phyloP scores from a whole-genome alignment of 2,329 filamentous ascomycete species.

The Fusarium mexicanum region DNA sequence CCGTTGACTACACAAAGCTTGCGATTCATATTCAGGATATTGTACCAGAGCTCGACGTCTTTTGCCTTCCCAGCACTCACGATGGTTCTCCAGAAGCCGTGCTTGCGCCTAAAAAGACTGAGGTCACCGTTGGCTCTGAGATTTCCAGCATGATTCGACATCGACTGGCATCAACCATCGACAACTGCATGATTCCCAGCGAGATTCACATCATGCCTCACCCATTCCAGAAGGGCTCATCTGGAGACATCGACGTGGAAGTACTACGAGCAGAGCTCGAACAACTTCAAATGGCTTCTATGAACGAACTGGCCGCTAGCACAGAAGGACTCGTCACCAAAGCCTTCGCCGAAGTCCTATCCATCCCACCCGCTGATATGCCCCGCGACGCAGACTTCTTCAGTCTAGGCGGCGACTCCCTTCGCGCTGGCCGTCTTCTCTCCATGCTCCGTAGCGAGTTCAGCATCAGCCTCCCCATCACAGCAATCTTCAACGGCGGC shows the following conservation, averaged over 20 bases:
- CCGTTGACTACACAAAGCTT: neutral
- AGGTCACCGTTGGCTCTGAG: fast-evolving
- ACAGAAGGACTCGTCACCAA: constrained; percentile 4
- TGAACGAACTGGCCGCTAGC: neutral
- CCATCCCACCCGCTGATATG: neutral
- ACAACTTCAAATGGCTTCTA: neutral
- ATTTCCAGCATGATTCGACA: neutral
- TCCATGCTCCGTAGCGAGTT: neutral
- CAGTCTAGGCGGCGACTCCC: neutral
- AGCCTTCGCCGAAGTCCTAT: neutral
- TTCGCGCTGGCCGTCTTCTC: neutral
- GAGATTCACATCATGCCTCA: neutral
- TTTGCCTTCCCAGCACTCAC: neutral
- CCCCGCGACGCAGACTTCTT: neutral
- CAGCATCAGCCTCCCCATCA: neutral
- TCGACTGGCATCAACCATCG: neutral
- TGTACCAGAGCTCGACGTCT: neutral
- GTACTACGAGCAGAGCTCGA: neutral
- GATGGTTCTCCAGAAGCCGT: neutral
- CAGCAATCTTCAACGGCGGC: neutral
- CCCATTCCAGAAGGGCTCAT: neutral
- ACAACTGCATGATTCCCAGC: neutral
- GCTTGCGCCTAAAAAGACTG: neutral
- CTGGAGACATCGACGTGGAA: neutral
- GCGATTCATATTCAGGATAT: fast-evolving